A percentile compares a stretch with the other conserved stretches of the same genome.
phyloP scores from a whole-genome alignment of 768 basidiomycete genomes.

The Tylopilus sp. region DNA sequence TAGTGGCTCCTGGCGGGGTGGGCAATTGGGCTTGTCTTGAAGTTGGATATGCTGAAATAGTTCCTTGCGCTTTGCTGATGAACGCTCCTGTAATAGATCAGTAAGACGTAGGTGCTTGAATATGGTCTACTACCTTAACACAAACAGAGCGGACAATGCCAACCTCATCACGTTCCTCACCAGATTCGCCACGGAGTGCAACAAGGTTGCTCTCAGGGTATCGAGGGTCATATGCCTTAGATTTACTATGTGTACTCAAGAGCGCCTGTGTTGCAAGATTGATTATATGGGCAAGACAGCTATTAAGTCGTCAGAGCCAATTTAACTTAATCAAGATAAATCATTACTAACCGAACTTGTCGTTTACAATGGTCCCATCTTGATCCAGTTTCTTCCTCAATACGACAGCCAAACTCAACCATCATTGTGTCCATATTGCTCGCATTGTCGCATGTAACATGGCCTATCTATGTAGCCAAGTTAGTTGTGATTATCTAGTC shows the following conservation, averaged over 20 bases:
- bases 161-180: background rate
- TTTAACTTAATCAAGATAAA: too few relatives aligned
- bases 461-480: background rate
- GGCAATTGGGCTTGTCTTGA: background rate
- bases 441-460: background rate
- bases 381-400: background rate
- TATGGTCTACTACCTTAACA: background rate
- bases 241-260: background rate
- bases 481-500: background rate
- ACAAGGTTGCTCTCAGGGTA: background rate
- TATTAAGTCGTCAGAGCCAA: background rate
- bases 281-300: background rate
- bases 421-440: background rate
- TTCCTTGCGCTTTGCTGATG: background rate
- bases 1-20: background rate
- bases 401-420: background rate
- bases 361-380: background rate
- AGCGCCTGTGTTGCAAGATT: background rate
- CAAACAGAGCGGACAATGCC: background rate
- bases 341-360: background rate
- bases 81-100: background rate
- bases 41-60: background rate
- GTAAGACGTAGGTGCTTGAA: background rate
- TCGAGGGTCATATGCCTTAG: background rate
- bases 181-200: fast-evolving